Conservation (phyloP, 345 rosid species). For the Eutrema yunnanense region DNA sequence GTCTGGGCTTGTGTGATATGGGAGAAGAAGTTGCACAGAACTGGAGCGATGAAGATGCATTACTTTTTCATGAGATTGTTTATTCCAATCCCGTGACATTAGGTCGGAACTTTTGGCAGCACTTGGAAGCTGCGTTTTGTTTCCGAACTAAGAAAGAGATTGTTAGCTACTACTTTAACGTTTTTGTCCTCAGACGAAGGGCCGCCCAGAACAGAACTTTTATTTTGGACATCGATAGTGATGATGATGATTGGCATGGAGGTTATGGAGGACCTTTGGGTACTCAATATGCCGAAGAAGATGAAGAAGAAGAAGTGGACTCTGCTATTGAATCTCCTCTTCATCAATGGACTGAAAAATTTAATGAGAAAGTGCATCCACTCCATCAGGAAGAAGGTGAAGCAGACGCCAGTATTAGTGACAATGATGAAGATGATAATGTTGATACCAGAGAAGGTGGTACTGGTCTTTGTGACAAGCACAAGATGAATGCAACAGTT, state of each 20-base stretch:
- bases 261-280: slow-evolving; percentile 15
- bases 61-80: slow-evolving; percentile 46
- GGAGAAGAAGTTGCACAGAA: slow-evolving; percentile 56
- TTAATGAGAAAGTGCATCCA: slow-evolving; percentile 5
- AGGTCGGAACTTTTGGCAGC: slow-evolving; percentile 65
- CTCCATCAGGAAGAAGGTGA: slow-evolving; percentile 18
- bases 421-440: slow-evolving; percentile 19
- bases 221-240: slow-evolving; percentile 55
- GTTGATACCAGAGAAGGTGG: slow-evolving; percentile 29
- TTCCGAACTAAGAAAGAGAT: slow-evolving; percentile 50
- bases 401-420: slow-evolving; percentile 17
- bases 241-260: slow-evolving; percentile 74
- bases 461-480: slow-evolving; percentile 10
- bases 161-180: slow-evolving; percentile 71
- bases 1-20: slow-evolving; percentile 62
- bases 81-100: slow-evolving; percentile 49
- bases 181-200: slow-evolving; percentile 52
- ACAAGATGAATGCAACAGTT: slow-evolving; percentile 11
- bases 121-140: slow-evolving; percentile 47
- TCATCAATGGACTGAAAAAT: slow-evolving; percentile 7
- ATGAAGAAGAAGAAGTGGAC: slow-evolving; percentile 42
- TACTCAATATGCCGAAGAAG: slow-evolving; percentile 35
- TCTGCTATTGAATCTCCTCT: slow-evolving; percentile 47
- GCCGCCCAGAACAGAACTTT: slow-evolving; percentile 59
- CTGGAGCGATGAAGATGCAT: slow-evolving; percentile 62